Evolutionary conservation across 208 protist species (phyloP).

Genomic region (Tritrichomonas foetus): DNA sequence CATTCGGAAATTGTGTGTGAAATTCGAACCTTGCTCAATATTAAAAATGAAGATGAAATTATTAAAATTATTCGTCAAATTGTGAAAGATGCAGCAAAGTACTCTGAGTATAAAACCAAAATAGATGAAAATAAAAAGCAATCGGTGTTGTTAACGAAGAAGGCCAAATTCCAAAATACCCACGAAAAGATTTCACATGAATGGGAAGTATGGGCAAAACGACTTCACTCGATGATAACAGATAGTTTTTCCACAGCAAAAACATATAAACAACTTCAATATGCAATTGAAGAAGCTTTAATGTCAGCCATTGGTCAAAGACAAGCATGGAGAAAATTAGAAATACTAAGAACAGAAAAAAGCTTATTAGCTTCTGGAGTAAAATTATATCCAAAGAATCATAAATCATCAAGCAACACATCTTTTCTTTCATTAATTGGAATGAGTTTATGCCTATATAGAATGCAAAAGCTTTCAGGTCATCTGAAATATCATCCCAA

Average conservation of each 20-base stretch:
- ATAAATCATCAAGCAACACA: neutral
- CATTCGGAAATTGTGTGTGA: neutral
- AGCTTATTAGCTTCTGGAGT: neutral
- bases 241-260: neutral
- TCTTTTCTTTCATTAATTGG: neutral
- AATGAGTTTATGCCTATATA: neutral
- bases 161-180: neutral
- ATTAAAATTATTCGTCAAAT: neutral
- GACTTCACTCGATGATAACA: neutral
- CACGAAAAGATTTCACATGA: neutral
- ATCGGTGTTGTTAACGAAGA: neutral
- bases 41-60: neutral
- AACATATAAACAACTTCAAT: neutral
- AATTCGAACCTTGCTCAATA: neutral
- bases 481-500: neutral
- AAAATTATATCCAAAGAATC: neutral
- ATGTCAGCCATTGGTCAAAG: neutral
- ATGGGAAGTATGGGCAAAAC: constrained; percentile 24
- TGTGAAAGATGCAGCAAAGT: neutral
- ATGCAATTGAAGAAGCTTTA: neutral
- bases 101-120: neutral
- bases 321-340: neutral
- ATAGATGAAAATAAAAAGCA: neutral
- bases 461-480: neutral
- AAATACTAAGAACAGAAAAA: neutral